Conservation (phyloP, 768 basidiomycete genomes). For the Trametes coccinea region DNA sequence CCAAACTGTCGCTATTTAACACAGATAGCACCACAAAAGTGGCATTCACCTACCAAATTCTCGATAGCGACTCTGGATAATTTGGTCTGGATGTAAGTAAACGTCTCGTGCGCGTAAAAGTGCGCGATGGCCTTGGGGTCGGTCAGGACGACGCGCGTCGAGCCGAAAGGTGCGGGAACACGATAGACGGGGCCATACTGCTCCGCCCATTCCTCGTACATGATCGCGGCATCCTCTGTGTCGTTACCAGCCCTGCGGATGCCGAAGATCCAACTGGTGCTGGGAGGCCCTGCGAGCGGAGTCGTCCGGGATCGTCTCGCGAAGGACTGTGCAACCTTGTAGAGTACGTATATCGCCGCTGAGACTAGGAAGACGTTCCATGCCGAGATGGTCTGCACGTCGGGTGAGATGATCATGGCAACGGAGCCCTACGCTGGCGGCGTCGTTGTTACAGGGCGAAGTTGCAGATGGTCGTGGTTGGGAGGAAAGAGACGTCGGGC, state of each 20-base stretch:
- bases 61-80: constrained; percentile 37
- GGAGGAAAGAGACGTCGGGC: neutral
- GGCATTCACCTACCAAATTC: constrained; percentile 34
- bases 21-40: neutral
- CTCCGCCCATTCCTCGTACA: constrained; percentile 49
- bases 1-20: constrained; percentile 28
- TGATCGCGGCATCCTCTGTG: constrained; percentile 31
- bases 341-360: constrained; percentile 22
- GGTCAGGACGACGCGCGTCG: constrained; percentile 22
- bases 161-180: constrained; percentile 34
- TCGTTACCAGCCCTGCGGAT: constrained; percentile 32
- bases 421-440: neutral
- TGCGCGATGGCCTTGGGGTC: constrained; percentile 50
- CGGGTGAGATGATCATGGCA: constrained; percentile 5
- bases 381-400: constrained; percentile 1
- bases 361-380: neutral
- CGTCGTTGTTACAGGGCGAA: neutral
- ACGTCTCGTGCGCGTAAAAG: constrained; percentile 51
- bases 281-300: constrained; percentile 44
- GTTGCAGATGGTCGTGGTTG: neutral
- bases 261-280: constrained; percentile 46
- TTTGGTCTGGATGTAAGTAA: constrained; percentile 44
- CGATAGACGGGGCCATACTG: constrained; percentile 49
- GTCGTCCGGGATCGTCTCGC: constrained; percentile 31
- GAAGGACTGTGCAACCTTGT: constrained; percentile 20